phyloP scores from a whole-genome alignment of 176 grass and related monocot species.

The Aegilops umbellulata region DNA sequence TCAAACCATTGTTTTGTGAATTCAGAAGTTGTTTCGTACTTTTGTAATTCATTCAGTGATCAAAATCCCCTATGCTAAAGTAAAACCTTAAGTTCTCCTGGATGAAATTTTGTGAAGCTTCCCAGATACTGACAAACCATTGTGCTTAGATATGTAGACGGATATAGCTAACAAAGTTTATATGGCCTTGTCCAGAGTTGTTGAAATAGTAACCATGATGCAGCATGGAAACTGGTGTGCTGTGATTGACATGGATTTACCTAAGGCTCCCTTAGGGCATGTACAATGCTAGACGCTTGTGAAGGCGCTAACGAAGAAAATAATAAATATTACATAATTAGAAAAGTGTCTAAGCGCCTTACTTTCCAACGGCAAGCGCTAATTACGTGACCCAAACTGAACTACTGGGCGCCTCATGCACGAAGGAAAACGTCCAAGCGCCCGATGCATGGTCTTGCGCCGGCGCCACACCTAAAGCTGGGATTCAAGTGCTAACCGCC shows the following conservation, averaged over 20 bases:
- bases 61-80: neutral
- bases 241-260: neutral
- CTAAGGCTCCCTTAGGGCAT: neutral
- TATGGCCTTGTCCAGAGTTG: neutral
- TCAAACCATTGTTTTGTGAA: slow-evolving; percentile 14
- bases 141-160: slow-evolving; percentile 1
- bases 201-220: slow-evolving; percentile 4
- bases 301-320: too few species aligned
- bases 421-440: too few species aligned
- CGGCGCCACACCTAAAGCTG: too few species aligned
- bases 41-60: neutral
- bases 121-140: neutral
- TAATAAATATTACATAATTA: too few species aligned
- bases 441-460: too few species aligned
- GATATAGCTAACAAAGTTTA: neutral
- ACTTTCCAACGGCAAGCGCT: too few species aligned
- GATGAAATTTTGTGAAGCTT: neutral
- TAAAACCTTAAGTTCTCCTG: neutral
- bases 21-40: neutral
- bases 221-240: neutral
- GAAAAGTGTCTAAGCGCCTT: too few species aligned
- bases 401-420: too few species aligned
- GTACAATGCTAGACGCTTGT: too few species aligned
- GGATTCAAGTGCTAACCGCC: too few species aligned
- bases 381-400: too few species aligned